A percentile compares a stretch with the other conserved stretches of the same genome.
Evolutionary conservation across 768 basidiomycete species (phyloP).

Genomic region (Lactifluus hygrophoroides): DNA sequence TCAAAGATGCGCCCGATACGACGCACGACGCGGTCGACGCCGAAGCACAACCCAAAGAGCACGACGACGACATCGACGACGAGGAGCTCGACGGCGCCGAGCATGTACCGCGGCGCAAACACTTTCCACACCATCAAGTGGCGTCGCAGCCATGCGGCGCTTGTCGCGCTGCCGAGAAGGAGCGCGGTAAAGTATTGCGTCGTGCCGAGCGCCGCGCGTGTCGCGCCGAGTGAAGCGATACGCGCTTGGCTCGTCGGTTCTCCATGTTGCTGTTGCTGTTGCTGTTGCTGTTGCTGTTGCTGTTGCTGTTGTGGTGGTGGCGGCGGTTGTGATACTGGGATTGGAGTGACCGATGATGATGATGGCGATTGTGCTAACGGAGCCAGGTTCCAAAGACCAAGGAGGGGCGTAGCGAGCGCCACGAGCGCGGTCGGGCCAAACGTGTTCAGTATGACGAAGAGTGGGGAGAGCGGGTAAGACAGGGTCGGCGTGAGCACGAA

Average conservation of each 20-base stretch:
- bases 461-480: constrained; percentile 61
- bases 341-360: too few relatives aligned
- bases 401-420: constrained; percentile 59
- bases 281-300: background rate
- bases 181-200: constrained; percentile 61
- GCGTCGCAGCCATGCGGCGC: constrained; percentile 66
- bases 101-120: constrained; percentile 93
- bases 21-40: constrained; percentile 37
- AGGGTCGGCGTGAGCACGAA: constrained; percentile 71
- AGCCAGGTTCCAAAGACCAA: constrained; percentile 77
- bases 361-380: too few relatives aligned
- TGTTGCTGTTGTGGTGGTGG: background rate
- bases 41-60: constrained; percentile 53
- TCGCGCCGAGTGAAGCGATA: background rate
- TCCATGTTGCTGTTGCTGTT: background rate
- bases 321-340: too few relatives aligned
- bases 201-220: constrained; percentile 31
- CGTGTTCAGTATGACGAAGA: constrained; percentile 71
- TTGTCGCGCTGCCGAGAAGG: constrained; percentile 59
- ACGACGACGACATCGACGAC: constrained; percentile 66
- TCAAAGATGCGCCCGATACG: constrained; percentile 24
- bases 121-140: constrained; percentile 99
- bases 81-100: constrained; percentile 54
- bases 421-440: constrained; percentile 63
- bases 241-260: constrained; percentile 21